Evolutionary conservation across 345 rosid species (phyloP).

Genomic region (Salix purpurea): DNA sequence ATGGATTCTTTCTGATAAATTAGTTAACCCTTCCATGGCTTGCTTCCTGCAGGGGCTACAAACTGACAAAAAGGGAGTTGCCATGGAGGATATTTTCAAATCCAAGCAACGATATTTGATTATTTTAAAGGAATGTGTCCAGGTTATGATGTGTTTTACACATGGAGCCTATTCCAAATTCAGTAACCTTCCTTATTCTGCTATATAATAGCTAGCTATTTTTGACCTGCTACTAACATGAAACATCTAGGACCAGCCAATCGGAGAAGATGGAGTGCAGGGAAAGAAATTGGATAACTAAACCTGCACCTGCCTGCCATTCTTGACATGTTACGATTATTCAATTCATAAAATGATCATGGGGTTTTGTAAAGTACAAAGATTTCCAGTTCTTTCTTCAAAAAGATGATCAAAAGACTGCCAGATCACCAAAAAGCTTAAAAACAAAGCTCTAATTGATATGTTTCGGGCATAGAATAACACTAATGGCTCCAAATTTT

Average conservation of each 20-base stretch:
- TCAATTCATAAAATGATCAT: neutral
- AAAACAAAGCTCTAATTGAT: neutral
- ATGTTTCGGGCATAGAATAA: too few relatives aligned
- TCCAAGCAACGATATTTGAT: neutral
- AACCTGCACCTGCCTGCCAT: too few relatives aligned
- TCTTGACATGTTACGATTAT: neutral
- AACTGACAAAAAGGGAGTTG: conserved; percentile 27
- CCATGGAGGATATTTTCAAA: conserved; percentile 7
- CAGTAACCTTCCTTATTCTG: neutral
- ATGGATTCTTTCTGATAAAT: conserved; percentile 11
- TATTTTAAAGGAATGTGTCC: neutral
- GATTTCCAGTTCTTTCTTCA: too few relatives aligned
- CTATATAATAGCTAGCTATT: neutral
- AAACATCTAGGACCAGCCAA: too few relatives aligned
- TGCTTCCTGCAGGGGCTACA: conserved; percentile 32
- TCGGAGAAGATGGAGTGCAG: too few relatives aligned
- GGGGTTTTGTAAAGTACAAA: neutral
- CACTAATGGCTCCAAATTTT: too few relatives aligned
- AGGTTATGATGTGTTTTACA: conserved; percentile 1
- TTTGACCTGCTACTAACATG: too few relatives aligned
- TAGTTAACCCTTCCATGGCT: neutral
- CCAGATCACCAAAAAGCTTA: too few relatives aligned
- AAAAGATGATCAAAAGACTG: too few relatives aligned
- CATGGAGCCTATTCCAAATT: neutral
- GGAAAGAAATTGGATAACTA: too few relatives aligned